These are phyloP conservation scores for Tetratostichococcus sp. DNA, from an alignment of 139 green algal genomes.

Conservation along the genomic window DNA sequence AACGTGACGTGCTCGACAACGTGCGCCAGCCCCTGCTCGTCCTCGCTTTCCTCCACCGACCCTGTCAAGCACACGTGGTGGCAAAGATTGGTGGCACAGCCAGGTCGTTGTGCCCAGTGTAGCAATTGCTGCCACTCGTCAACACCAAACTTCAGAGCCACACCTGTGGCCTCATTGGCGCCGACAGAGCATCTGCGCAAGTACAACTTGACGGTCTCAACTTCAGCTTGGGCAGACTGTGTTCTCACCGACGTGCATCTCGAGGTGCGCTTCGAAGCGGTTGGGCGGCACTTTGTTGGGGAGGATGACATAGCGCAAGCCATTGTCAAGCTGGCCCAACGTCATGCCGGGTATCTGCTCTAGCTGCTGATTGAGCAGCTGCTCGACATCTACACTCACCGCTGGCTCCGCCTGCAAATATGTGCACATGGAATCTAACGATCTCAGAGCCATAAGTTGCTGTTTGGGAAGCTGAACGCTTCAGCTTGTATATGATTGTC, in stretches of 20 bases:
- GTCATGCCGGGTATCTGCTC: slow-evolving; percentile 56
- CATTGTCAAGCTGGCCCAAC: slow-evolving; percentile 70
- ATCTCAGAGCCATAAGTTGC: too few species aligned
- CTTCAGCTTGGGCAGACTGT: too few species aligned
- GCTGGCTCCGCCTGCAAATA: slow-evolving; percentile 2
- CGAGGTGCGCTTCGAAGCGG: slow-evolving; percentile 92
- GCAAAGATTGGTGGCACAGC: too few species aligned
- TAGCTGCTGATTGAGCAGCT: slow-evolving; percentile 38
- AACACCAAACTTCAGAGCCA: too few species aligned
- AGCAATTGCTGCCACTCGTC: too few species aligned
- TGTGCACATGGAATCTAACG: too few species aligned
- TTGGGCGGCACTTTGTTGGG: slow-evolving; percentile 87
- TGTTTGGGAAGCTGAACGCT: too few species aligned
- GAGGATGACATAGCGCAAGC: slow-evolving; percentile 91
- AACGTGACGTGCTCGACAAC: slow-evolving; percentile 99
- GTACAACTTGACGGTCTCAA: too few species aligned
- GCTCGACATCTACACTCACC: slow-evolving; percentile 1
- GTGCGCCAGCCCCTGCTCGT: slow-evolving; percentile 92
- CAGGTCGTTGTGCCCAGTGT: too few species aligned
- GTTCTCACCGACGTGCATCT: slow-evolving; percentile 74
- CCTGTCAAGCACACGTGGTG: slow-evolving; percentile 14
- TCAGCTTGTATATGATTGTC: too few species aligned
- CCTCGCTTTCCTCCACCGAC: slow-evolving; percentile 66
- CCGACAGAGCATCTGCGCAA: too few species aligned
- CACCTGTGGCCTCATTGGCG: too few species aligned